These are phyloP conservation scores for Ganoderma resinaceum DNA, from an alignment of 1,284 basidiomycete species.

Conservation along the genomic window DNA sequence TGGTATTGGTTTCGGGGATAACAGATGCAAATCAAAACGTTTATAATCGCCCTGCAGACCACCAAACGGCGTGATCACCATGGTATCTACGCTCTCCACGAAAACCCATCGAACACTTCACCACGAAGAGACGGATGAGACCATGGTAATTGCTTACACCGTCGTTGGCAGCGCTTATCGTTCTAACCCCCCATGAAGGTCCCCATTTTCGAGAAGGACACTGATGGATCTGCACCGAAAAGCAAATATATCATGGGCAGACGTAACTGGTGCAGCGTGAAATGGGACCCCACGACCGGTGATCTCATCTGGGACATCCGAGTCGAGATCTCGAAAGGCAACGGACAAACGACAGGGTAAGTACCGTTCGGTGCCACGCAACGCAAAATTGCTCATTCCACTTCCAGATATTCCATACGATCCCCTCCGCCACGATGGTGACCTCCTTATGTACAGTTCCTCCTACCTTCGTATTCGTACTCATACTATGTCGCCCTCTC, in stretches of 20 bases:
- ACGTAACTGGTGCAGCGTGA: constrained; percentile 90
- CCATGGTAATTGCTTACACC: constrained; percentile 62
- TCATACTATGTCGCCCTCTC: background rate
- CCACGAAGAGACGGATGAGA: constrained; percentile 81
- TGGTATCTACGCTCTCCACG: constrained; percentile 82
- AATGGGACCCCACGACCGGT: constrained; percentile 64
- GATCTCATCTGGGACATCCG: constrained; percentile 89
- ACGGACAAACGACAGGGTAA: constrained; percentile 79
- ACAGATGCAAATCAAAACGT: background rate
- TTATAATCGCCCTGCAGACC: constrained; percentile 45
- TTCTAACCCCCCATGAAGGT: constrained; percentile 51
- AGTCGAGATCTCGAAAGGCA: constrained; percentile 85
- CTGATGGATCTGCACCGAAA: constrained; percentile 72
- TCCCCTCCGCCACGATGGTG: constrained; percentile 61
- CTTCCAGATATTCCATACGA: constrained; percentile 41
- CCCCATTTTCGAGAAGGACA: constrained; percentile 81
- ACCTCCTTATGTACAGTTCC: constrained; percentile 17
- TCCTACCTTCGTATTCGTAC: no score
- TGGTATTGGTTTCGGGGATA: constrained; percentile 19
- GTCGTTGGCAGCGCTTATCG: background rate
- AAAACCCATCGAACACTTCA: constrained; percentile 90
- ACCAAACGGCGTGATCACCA: constrained; percentile 77
- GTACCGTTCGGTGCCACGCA: constrained; percentile 21
- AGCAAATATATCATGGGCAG: constrained; percentile 86
- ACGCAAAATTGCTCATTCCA: background rate